Evolutionary conservation across 306 rosid species (phyloP), one percentile per base, ranked within the genome.

Genomic region (Quillaja saponaria): DNA sequence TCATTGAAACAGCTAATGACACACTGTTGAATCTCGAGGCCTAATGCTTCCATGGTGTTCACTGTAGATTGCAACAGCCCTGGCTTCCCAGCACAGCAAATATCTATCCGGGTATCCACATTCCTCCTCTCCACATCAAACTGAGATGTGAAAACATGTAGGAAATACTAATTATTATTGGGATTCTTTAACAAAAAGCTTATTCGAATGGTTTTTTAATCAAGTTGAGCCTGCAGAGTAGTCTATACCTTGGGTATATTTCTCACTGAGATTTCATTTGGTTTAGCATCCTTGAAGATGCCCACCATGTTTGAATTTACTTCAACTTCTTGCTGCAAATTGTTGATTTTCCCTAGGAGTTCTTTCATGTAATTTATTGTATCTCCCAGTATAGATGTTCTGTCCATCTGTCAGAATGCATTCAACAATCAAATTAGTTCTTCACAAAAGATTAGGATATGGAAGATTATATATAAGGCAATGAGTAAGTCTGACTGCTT

Each of bases 361-460:
- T 88, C 98, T 70, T 88, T 92, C 95, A 86, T 84, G 83, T 92
- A 92, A 64, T 88, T 95, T 51, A 92, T 92, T 12, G 98, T 85
- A 73, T 92, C 98, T 50, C 96, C 95, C 18, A 92, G 87, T 61
- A 86, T 92, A 15, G 98, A 84, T n/a, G 98, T 88, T 79, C 98
- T 81, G 55, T 92, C 96, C 96, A 92, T 92, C 98, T 91, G 67
- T 19, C 7, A 48, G 63, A 9, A 48, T 53, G 14, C 35, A 72
- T 62, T 34, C 37, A 72, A 53, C 47, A 54, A 14, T 45, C 10
- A 44, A 64, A 58, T 71, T 55, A 79, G 76, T 49, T 64, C 74
- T 63, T 15, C 21, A 60, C 16, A 21, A 15, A 37, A 15, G 9
- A 34, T 1, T 8, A 8, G 2, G 38, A 15, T 34, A 31, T 16